Base-by-base conservation (phyloP, 148 eudicot genomes). In the Fagopyrum homotropicum region DNA sequence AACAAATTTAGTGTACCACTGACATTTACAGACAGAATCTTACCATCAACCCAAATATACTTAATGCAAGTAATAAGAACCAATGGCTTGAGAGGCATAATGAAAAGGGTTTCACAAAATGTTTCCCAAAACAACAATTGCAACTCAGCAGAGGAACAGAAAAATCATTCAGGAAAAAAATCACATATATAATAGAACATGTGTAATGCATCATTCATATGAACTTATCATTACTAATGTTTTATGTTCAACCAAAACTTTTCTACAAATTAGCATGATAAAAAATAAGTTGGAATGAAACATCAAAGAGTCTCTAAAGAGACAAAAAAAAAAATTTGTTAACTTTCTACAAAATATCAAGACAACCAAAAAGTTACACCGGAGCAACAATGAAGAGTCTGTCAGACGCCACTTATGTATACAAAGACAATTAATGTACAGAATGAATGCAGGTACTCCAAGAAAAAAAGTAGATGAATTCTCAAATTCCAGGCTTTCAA, bases 1-100 rank as follows among this genome's bases (percentile, higher is more conserved):
- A 66, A 66, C 40, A 46, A 66, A 40, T 17, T 15, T 66, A 66
- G 71, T 14, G 71, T 66, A 73, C 75, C 75, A 71, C 15, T 45
- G n/a, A 15, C 22, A 40, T 72, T 76, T 72, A 76, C 44, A 69
- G 46, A 66, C 45, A 66, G 71, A 35, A 40, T 66, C 12, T 66
- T 14, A 40, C 16, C 46, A 66, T 43, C 46, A 43, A 43, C 46
- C 45, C 47, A 35, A 29, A 63, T 43, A 12, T 66, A 66, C 4
- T 11, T 5, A 66, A 66, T 66, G 71, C 46, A 66, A 66, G 9
- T 17, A 66, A 12, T 46, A 66, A 43, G 19, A 35, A 66, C 43
- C 68, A 61, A 61, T 61, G 68, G 68, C 68, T 61, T 61, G 43
- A 61, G 40, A 61, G 68, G 68, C 68, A 61, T 29, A 43, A 8